Conservation (phyloP, 1,139 yeast species). For the Yarrowia galli region DNA sequence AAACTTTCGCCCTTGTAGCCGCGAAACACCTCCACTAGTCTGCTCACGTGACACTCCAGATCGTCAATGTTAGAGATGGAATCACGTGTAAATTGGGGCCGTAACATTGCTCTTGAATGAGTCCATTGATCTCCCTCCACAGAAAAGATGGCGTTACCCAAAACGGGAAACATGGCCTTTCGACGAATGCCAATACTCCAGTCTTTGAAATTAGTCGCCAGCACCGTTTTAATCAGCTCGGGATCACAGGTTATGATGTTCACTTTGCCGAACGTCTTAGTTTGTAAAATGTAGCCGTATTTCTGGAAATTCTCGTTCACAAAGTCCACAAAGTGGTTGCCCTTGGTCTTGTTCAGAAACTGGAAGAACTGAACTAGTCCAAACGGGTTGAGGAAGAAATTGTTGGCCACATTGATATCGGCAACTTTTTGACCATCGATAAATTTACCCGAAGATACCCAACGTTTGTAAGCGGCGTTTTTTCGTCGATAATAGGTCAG, state of each 20-base stretch:
- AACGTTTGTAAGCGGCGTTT: neutral
- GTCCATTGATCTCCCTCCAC: conserved; percentile 63
- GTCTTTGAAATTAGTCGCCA: conserved; percentile 57
- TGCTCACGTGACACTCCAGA: conserved; percentile 58
- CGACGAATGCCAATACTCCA: conserved; percentile 60
- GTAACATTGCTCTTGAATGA: conserved; percentile 61
- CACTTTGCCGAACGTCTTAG: conserved; percentile 38
- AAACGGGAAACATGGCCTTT: conserved; percentile 54
- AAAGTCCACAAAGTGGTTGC: conserved; percentile 4
- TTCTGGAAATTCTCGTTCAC: conserved; percentile 5
- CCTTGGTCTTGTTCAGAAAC: neutral
- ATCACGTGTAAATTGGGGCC: conserved; percentile 64
- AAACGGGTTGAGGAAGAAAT: conserved; percentile 7
- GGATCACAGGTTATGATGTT: conserved; percentile 57
- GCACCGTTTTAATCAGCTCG: conserved; percentile 52
- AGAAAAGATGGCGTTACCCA: conserved; percentile 65
- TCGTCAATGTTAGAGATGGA: conserved; percentile 58
- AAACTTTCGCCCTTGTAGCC: conserved; percentile 46
- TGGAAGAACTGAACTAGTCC: neutral
- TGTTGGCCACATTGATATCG: neutral
- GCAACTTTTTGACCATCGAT: neutral
- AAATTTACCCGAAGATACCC: conserved; percentile 3
- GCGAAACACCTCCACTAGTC: conserved; percentile 48
- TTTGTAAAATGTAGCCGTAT: conserved; percentile 46
- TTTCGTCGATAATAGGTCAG: neutral